Conservation (phyloP, 352 stramenopile genomes). For the Phytopythium chamaehyphon region DNA sequence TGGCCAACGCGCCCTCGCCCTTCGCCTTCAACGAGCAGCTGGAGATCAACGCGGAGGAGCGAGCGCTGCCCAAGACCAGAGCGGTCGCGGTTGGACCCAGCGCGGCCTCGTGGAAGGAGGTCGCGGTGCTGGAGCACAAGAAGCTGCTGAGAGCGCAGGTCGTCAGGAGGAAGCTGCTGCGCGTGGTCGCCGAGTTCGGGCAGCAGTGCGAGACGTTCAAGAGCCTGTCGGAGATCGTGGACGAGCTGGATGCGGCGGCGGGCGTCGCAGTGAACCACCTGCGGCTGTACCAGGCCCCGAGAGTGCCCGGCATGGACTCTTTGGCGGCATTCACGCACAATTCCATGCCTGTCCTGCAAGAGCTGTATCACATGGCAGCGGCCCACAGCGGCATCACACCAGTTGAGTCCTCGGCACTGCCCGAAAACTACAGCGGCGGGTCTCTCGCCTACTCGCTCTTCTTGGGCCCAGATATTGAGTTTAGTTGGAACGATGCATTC, state of each 20-base stretch:
- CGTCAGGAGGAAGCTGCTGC: neutral
- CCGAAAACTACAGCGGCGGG: neutral
- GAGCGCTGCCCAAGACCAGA: neutral
- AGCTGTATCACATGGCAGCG: conserved; percentile 5
- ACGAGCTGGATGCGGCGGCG: neutral
- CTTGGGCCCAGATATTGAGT: neutral
- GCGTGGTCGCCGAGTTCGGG: neutral
- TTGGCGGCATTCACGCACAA: conserved; percentile 4
- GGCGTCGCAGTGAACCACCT: neutral
- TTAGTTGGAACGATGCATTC: neutral
- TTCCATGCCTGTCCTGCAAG: neutral
- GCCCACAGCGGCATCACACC: neutral
- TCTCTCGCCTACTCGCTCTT: conserved; percentile 4
- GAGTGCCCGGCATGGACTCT: neutral
- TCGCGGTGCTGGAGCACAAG: neutral
- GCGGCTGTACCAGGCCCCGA: neutral
- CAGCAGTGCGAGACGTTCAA: neutral
- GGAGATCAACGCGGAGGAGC: neutral
- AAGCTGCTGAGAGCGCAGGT: neutral
- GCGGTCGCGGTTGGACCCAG: neutral
- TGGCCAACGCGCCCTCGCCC: neutral
- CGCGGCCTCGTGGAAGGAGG: conserved; percentile 1
- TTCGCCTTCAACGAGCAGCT: neutral
- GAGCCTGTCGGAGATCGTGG: neutral
- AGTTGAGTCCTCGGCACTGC: neutral